Evolutionary conservation across 169 alveolate species (phyloP).

Genomic region (Fabrea salina): DNA sequence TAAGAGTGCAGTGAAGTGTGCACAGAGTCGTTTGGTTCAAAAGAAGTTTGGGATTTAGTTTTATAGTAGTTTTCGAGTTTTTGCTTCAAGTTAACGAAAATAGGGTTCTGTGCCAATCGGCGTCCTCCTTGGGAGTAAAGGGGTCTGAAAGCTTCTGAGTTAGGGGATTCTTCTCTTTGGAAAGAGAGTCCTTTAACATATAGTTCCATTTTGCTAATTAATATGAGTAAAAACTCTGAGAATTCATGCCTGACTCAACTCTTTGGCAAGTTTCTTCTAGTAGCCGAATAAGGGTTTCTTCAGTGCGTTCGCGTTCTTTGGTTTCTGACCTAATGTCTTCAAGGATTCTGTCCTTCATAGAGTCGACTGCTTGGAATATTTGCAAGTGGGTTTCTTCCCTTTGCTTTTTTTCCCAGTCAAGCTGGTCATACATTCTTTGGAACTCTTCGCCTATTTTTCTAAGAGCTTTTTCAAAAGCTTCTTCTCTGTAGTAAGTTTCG

Average conservation of each 20-base stretch:
- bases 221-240: no score
- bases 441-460: conserved; percentile 44
- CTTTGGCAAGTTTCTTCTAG: conserved; percentile 62
- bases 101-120: no score
- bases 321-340: conserved; percentile 32
- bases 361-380: neutral
- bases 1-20: no score
- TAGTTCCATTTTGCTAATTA: no score
- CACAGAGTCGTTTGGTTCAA: no score
- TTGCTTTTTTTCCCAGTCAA: conserved; percentile 17
- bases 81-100: no score
- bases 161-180: no score
- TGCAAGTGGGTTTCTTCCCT: conserved; percentile 18
- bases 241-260: conserved; percentile 27
- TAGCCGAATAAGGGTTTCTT: conserved; percentile 51
- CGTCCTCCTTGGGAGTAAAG: no score
- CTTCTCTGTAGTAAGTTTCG: conserved; percentile 47
- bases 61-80: no score
- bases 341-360: neutral
- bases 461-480: conserved; percentile 22
- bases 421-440: conserved; percentile 35
- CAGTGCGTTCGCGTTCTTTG: conserved; percentile 59
- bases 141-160: no score
- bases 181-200: no score
- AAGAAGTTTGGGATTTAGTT: no score